phyloP scores from a whole-genome alignment of 306 rosid species.

The Dryas drummondii region DNA sequence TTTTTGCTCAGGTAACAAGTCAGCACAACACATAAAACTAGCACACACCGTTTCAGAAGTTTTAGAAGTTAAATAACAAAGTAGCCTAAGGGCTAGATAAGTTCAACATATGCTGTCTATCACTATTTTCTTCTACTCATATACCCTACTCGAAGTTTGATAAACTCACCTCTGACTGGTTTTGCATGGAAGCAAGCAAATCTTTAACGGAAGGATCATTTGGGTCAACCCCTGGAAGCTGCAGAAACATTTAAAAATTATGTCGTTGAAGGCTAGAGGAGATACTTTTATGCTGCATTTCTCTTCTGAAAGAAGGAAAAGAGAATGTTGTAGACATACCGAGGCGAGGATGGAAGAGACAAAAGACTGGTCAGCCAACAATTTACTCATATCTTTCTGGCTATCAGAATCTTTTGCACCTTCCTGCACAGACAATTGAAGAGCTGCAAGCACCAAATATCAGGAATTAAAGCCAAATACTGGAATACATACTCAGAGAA shows the following conservation, averaged over 20 bases:
- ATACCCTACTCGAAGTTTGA: background rate
- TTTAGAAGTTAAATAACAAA: background rate
- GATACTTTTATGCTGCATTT: constrained; percentile 21
- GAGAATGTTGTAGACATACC: constrained; percentile 44
- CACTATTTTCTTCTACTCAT: background rate
- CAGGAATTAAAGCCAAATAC: background rate
- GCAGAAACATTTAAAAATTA: constrained; percentile 37
- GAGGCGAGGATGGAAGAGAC: constrained; percentile 93
- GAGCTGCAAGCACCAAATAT: constrained; percentile 56
- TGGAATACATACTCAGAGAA: background rate
- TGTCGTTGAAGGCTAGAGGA: constrained; percentile 10
- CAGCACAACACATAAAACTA: constrained; percentile 3
- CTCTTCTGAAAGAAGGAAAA: background rate
- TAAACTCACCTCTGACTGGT: constrained; percentile 67
- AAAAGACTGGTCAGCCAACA: constrained; percentile 92
- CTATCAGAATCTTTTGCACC: constrained; percentile 57
- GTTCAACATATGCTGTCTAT: background rate
- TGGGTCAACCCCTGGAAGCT: constrained; percentile 99
- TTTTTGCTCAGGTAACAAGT: background rate
- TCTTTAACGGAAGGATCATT: constrained; percentile 96
- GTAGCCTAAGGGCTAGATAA: background rate
- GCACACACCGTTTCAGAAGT: background rate
- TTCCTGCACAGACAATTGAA: constrained; percentile 81
- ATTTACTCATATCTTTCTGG: constrained; percentile 75
- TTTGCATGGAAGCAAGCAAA: constrained; percentile 96